Evolutionary conservation across 2,329 filamentous ascomycete species (phyloP).

Genomic region (Rhytidhysteron rufulum): DNA sequence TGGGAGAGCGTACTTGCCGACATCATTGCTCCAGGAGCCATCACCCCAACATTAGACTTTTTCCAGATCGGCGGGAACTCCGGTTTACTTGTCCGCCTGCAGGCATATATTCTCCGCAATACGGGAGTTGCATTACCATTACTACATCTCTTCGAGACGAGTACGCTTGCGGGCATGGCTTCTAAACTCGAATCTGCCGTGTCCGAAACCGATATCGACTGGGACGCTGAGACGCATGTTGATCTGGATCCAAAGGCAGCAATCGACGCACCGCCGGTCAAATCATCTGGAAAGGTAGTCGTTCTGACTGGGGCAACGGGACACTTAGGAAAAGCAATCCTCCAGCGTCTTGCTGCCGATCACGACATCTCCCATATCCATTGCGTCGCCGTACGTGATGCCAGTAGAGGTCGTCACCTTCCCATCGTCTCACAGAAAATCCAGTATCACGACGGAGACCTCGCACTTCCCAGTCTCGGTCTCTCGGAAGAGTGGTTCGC

Average conservation of each 20-base stretch:
- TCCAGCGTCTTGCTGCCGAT: slow-evolving; percentile 1
- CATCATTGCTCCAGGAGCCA: not conserved
- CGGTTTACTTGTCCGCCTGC: slow-evolving; percentile 37
- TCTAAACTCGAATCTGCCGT: too few relatives aligned
- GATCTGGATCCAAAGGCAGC: not conserved
- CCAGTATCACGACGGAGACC: slow-evolving; percentile 6
- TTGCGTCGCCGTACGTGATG: too few relatives aligned
- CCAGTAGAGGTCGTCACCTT: too few relatives aligned
- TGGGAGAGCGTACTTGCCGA: slow-evolving; percentile 10
- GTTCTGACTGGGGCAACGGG: slow-evolving; percentile 10
- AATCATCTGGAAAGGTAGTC: not conserved
- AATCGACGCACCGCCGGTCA: not conserved
- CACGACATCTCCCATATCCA: slow-evolving; percentile 1
- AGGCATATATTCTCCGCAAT: slow-evolving; percentile 22
- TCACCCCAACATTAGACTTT: slow-evolving; percentile 32
- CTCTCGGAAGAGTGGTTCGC: slow-evolving; percentile 3
- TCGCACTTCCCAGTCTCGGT: slow-evolving; percentile 7
- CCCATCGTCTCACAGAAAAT: too few relatives aligned
- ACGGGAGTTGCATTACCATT: slow-evolving; percentile 33
- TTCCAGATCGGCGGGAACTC: slow-evolving; percentile 42
- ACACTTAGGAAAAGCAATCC: slow-evolving; percentile 5
- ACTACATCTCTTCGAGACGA: slow-evolving; percentile 34
- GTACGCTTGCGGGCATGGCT: slow-evolving; percentile 40
- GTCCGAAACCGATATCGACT: not conserved
- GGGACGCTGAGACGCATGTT: slow-evolving; percentile 1